Evolutionary conservation across 805 yeast species (phyloP).

Genomic region (Yarrowia alimentaria): DNA sequence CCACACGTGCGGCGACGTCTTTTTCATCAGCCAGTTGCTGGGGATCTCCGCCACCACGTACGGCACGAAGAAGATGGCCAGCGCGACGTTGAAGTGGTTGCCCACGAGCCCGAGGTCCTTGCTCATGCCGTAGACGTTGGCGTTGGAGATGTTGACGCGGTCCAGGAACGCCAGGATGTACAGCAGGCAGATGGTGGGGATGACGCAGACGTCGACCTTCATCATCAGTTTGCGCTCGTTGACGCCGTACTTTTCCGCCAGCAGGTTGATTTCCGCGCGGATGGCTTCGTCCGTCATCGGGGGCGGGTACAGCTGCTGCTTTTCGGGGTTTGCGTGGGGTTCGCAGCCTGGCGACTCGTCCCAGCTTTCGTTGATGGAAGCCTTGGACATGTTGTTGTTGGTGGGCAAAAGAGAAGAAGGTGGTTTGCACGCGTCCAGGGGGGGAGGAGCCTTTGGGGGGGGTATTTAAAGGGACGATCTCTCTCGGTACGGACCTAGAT

Average conservation of each 20-base stretch:
- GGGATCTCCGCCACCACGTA: slow-evolving; percentile 63
- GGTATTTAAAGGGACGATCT: too few relatives aligned
- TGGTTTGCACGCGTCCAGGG: too few relatives aligned
- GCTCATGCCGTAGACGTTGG: slow-evolving; percentile 67
- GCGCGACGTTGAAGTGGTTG: slow-evolving; percentile 59
- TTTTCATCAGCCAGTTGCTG: slow-evolving; percentile 60
- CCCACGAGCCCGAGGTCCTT: slow-evolving; percentile 54
- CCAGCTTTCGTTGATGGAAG: not conserved
- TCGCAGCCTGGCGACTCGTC: too few relatives aligned
- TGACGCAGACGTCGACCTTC: slow-evolving; percentile 66
- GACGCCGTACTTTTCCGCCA: slow-evolving; percentile 50
- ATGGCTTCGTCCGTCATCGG: slow-evolving; percentile 11
- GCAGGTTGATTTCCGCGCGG: slow-evolving; percentile 31
- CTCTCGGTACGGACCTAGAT: too few relatives aligned
- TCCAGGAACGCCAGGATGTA: slow-evolving; percentile 77
- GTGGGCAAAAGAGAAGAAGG: too few relatives aligned
- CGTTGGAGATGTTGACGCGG: slow-evolving; percentile 79
- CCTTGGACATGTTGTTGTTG: slow-evolving; percentile 6
- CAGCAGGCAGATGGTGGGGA: slow-evolving; percentile 72
- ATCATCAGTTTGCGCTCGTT: slow-evolving; percentile 56
- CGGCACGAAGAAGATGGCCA: slow-evolving; percentile 71
- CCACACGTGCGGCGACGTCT: slow-evolving; percentile 64
- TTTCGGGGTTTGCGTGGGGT: too few relatives aligned
- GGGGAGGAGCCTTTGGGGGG: too few relatives aligned
- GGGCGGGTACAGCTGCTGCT: slow-evolving; percentile 6